Base-by-base conservation (phyloP, 1,284 basidiomycete species). In the Trichosporon sp. region DNA sequence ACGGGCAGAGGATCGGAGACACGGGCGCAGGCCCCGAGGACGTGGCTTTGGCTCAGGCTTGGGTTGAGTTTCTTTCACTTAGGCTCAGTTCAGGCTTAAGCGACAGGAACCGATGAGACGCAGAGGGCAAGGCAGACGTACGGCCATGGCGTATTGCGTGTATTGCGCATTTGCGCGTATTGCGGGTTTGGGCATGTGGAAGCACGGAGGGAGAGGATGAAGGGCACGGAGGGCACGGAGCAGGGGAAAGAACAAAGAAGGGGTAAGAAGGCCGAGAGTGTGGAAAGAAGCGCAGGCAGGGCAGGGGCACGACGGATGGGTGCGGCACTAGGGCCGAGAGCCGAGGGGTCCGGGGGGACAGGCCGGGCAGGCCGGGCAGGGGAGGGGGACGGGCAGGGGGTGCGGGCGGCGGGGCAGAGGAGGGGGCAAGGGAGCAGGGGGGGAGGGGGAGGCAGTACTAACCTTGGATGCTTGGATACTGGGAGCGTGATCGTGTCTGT, bases 61-160 rank as follows among this genome's bases (percentile, higher is more conserved):
- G 56, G 56, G 56, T 60, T 31, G 56, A 60, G 56, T 60, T 60
- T 60, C 56, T 60, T 60, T 60, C 56, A 60, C 27, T 60, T 60
- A 60, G 56, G 56, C 56, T 60, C 56, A 60, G 29, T 60, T 25
- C 15, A 60, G 56, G 56, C 56, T 60, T 60, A 31, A 31, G 56
- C 56, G 27, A 60, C 56, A 60, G 56, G 56, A 60, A 60, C 56
- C 27, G 56, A 60, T 60, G 56, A 60, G 56, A 60, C 56, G 56
- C 56, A 60, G 15, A 31, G 53, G 53, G 27, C n/a, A n/a, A n/a
- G n/a, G n/a, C n/a, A 18, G 44, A 51, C 21, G 44, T 51, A 51
- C n/a, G n/a, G n/a, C n/a, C n/a, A n/a, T 31, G 53, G 53, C 27
- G 53, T 32, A 60, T 60, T 15, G 47, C 47, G 47, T 51, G 21